Evolutionary conservation across 805 yeast genomes (phyloP), one percentile per base, ranked within the genome.

Genomic region (Zygosaccharomyces gambellarensis): DNA sequence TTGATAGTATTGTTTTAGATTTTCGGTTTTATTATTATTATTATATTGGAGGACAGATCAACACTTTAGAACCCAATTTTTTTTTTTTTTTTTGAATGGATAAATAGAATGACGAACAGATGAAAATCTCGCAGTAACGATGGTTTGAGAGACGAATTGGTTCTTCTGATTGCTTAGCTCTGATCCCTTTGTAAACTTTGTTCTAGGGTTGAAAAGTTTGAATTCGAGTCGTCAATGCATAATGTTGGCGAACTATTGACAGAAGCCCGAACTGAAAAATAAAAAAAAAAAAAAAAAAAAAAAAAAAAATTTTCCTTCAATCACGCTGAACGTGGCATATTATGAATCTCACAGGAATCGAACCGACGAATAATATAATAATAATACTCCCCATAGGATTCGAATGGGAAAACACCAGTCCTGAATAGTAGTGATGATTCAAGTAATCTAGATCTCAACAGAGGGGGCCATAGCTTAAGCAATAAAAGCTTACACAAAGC

Each of bases 321-420:
- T 42, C 45, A 42, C 45, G 14, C 36, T 30, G 28, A 29, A 42
- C 45, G 45, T 30, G 36, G 22, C 10, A 5, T 28, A 21, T 29
- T 30, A 17, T 19, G 27, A 22, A 10, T 5, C 36, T 19, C 12
- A 14, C 28, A 19, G 34, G 36, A 42, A 28, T 42, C 45, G 45
- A 29, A 42, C 30, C 29, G 38, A 22, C 3, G 22, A 34, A 14
- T 10, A 9, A 21, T 11, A 34, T 17, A n/a, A 11, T 17, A 17
- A 21, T n/a, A 30, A 34, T 34, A n/a, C 10, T 9, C 14, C 22
- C 19, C 14, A 9, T 5, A 17, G 38, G 38, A 10, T 34, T 32
- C 23, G 23, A 14, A 34, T 17, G 11, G 22, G 22, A 9, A 21
- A 34, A 10, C n/a, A 22, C 2, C 28, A 34, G 23, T 17, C n/a